These are phyloP conservation scores for Daedaleopsis nitida DNA, from an alignment of 768 basidiomycete genomes.

Conservation along the genomic window DNA sequence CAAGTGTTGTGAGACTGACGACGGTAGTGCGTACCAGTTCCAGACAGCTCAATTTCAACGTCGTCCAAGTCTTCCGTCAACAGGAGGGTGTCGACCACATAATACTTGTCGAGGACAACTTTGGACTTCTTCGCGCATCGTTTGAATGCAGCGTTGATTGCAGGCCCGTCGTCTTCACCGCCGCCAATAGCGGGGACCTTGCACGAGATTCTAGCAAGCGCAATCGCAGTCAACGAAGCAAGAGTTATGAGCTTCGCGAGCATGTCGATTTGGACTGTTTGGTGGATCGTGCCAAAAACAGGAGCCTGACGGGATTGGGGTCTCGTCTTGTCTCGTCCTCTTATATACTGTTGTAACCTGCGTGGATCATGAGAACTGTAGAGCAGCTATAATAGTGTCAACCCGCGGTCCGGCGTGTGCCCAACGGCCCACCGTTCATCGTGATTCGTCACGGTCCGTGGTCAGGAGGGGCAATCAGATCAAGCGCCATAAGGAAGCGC, in stretches of 20 bases:
- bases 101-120: conserved; percentile 36
- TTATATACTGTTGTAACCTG: not conserved
- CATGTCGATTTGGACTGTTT: not conserved
- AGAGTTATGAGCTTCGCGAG: not conserved
- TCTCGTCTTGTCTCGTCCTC: not conserved
- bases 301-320: not conserved
- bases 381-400: not conserved
- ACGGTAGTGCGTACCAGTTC: conserved; percentile 32
- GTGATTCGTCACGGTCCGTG: not conserved
- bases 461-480: conserved; percentile 12
- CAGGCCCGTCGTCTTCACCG: conserved; percentile 39
- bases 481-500: not conserved
- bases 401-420: conserved; percentile 8
- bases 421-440: not conserved
- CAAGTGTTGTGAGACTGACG: not conserved
- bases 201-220: conserved; percentile 24
- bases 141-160: conserved; percentile 36
- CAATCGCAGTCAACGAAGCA: not conserved
- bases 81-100: conserved; percentile 42
- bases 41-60: conserved; percentile 42
- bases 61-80: conserved; percentile 39
- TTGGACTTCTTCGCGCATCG: conserved; percentile 32
- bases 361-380: conserved; percentile 6
- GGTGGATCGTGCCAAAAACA: too few relatives aligned
- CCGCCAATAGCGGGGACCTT: conserved; percentile 34